phyloP scores from a whole-genome alignment of 208 protist species.

The Acanthamoeba lenticulata region DNA sequence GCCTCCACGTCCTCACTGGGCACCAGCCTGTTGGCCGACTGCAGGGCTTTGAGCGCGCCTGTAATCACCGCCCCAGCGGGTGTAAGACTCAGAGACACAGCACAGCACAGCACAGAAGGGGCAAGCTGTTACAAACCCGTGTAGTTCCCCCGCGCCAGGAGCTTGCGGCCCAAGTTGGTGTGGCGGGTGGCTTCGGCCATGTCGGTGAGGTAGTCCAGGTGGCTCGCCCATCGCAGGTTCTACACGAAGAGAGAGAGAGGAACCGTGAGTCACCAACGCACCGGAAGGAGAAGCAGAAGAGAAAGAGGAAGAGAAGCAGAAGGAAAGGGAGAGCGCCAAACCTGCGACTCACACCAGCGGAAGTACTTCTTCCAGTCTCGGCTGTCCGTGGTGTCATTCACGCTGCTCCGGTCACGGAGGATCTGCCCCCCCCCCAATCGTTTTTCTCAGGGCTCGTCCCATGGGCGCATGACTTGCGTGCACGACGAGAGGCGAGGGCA shows the following conservation, averaged over 20 bases:
- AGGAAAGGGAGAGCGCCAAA: neutral
- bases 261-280: neutral
- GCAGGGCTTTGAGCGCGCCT: conserved; percentile 37
- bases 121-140: neutral
- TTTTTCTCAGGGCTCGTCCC: too few relatives aligned
- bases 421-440: neutral
- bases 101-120: neutral
- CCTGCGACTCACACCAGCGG: conserved; percentile 54
- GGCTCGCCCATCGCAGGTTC: conserved; percentile 37
- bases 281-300: neutral
- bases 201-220: conserved; percentile 54
- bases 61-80: neutral
- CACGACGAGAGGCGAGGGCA: neutral
- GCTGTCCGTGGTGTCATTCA: neutral
- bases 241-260: neutral
- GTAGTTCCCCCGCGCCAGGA: neutral
- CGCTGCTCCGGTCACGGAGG: neutral
- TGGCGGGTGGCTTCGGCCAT: neutral
- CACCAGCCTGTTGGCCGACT: conserved; percentile 51
- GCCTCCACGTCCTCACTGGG: conserved; percentile 38
- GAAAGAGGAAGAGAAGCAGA: neutral
- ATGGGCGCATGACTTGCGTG: neutral
- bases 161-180: neutral
- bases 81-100: neutral
- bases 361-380: conserved; percentile 66